Percentiles rank a stretch among this genome's conserved stretches.
Evolutionary conservation across 139 green algal genomes (phyloP).

Genomic region (Cymbomonas tetramitiformis): DNA sequence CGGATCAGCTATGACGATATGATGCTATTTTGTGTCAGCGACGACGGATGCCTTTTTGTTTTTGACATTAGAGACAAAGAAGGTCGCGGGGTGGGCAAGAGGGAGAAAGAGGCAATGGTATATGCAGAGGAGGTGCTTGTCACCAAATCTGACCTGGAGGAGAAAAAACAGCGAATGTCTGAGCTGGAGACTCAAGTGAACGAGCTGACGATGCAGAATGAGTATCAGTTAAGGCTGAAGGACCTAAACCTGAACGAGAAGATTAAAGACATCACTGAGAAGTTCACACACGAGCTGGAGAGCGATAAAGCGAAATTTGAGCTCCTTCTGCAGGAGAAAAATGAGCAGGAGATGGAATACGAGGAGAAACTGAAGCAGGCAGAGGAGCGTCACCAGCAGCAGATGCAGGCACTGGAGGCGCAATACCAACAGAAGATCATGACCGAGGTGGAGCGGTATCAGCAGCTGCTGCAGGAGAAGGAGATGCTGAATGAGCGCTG

Average conservation of each 20-base stretch:
- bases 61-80: conserved; percentile 55
- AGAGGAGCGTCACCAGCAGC: conserved; percentile 41
- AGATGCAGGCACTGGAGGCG: conserved; percentile 46
- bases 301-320: conserved; percentile 54
- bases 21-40: conserved; percentile 47
- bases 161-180: conserved; percentile 50
- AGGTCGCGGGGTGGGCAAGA: conserved; percentile 28
- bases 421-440: conserved; percentile 50
- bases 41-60: conserved; percentile 62
- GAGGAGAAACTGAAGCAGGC: conserved; percentile 53
- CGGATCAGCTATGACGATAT: conserved; percentile 48
- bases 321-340: conserved; percentile 59
- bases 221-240: conserved; percentile 83
- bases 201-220: conserved; percentile 72
- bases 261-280: conserved; percentile 67
- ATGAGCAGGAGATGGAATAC: conserved; percentile 60
- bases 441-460: conserved; percentile 66
- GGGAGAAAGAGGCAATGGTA: conserved; percentile 41
- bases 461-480: conserved; percentile 49
- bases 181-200: conserved; percentile 77
- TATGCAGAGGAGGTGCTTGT: conserved; percentile 77
- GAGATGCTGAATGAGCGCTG: conserved; percentile 54
- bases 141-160: conserved; percentile 63
- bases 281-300: conserved; percentile 51
- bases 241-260: conserved; percentile 63